A percentile compares a stretch with the other conserved stretches of the same genome.
Conservation (phyloP, 495 filamentous ascomycete genomes). For the Bacidia rubella region DNA sequence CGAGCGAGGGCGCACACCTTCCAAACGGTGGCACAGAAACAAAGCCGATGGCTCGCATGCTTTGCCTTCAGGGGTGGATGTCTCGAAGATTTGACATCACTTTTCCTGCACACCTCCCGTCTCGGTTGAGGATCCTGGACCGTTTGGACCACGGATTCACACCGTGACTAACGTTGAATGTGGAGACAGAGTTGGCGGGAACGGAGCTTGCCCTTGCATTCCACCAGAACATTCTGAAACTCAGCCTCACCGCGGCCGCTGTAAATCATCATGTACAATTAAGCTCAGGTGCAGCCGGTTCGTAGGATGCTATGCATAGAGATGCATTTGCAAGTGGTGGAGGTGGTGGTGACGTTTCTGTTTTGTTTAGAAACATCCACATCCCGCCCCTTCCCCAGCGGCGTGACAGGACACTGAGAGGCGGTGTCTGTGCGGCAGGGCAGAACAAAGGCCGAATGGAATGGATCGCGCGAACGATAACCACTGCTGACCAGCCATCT, state of each 20-base stretch:
- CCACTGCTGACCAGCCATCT: neutral
- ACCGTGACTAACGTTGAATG: neutral
- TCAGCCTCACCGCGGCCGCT: conserved; percentile 3
- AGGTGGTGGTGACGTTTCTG: neutral
- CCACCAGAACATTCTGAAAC: neutral
- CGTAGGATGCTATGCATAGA: conserved; percentile 3
- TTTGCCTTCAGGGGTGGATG: neutral
- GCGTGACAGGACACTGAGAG: neutral
- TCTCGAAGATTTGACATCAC: conserved; percentile 1
- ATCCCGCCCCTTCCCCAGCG: neutral
- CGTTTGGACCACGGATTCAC: neutral
- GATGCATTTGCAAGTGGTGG: neutral
- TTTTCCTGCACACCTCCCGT: neutral
- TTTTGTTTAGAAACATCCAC: neutral
- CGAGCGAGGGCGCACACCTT: neutral
- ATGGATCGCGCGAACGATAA: neutral
- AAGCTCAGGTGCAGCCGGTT: conserved; percentile 6
- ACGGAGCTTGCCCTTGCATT: neutral
- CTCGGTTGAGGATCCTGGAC: neutral
- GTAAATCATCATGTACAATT: conserved; percentile 4
- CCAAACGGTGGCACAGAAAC: neutral
- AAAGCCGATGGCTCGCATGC: neutral
- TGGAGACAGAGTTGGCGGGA: neutral
- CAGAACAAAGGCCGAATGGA: neutral
- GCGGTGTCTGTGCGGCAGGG: conserved; percentile 1